Evolutionary conservation across 164 flowering plant species (phyloP).

Genomic region (Aristolochia contorta): DNA sequence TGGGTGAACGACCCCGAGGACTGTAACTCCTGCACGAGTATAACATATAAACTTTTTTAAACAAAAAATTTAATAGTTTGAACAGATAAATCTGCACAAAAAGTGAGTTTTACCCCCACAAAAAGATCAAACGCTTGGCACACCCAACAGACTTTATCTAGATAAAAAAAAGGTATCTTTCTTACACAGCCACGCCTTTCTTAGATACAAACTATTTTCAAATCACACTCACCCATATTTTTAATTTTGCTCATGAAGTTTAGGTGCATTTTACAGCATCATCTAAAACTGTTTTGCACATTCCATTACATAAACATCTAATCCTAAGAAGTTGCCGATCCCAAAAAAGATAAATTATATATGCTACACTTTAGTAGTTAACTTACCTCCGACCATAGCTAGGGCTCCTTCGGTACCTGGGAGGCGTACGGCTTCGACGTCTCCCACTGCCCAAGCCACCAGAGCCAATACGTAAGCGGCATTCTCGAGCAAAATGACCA

Average conservation of each 20-base stretch:
- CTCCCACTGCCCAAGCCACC: constrained; percentile 41
- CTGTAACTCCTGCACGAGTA: constrained; percentile 59
- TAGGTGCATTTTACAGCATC: too few relatives aligned
- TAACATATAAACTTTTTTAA: neutral
- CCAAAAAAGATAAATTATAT: too few relatives aligned
- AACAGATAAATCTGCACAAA: neutral
- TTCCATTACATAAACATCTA: too few relatives aligned
- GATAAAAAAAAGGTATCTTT: too few relatives aligned
- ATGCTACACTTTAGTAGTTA: too few relatives aligned
- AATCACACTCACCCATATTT: too few relatives aligned
- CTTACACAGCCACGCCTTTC: neutral
- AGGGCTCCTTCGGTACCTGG: constrained; percentile 77
- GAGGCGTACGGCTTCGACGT: constrained; percentile 71
- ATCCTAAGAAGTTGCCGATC: too few relatives aligned
- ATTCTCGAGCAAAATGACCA: constrained; percentile 96
- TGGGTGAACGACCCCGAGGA: constrained; percentile 74
- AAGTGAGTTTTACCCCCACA: too few relatives aligned
- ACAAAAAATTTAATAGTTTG: neutral
- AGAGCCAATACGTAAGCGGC: constrained; percentile 60
- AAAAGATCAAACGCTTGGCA: too few relatives aligned
- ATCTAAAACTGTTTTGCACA: too few relatives aligned
- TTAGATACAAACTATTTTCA: neutral
- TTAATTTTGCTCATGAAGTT: too few relatives aligned
- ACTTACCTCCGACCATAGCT: constrained; percentile 85
- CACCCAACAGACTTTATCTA: neutral